Evolutionary conservation across 2,329 filamentous ascomycete genomes (phyloP), one percentile per base, ranked within the genome.

Genomic region (Ophiostoma ulmi): DNA sequence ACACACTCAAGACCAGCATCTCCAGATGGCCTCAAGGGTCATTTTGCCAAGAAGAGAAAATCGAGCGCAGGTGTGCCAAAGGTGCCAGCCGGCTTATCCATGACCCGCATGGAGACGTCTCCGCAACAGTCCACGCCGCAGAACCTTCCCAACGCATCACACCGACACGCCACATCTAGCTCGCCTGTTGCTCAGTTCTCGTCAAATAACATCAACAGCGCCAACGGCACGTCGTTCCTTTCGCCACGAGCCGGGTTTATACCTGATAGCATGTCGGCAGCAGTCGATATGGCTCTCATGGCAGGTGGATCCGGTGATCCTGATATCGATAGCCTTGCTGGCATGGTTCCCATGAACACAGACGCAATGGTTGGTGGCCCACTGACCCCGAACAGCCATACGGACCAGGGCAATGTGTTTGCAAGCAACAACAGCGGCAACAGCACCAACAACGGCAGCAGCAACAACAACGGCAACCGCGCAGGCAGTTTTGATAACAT

Each of bases 31-130:
- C 84, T 88, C 69, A 81, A 84, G 41, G 90, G 88, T 0, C 91
- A 91, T 1, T 84, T 84, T 44, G 85, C 87, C 63, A 97, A 96
- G 83, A 93, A 93, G 80, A 87, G 93, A 73, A 97, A 97, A 79
- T 88, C 90, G 6, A 93, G 90, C 77, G 85, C 55, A 0, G 72
- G 85, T 58, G 86, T 87, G 20, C 80, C 83, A 44, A 92, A 92
- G 78, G 81, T 96, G 17, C 91, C 92, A 0, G 88, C 86, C 22
- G 89, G 87, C 20, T 80, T 97, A 75, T 86, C 90, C 8, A 97
- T 97, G 93, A 97, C 93, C 1, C 88, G 88, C 70, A 83, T 95
- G 48, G 91, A 95, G 75, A 89, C 87, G 1, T 81, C 79, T 17
- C 69, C 72, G n/a, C 65, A 77, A 26, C 70, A 76, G 78, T 20